These are phyloP conservation scores for Urtica urens DNA, from an alignment of 306 rosid species.

Conservation along the genomic window DNA sequence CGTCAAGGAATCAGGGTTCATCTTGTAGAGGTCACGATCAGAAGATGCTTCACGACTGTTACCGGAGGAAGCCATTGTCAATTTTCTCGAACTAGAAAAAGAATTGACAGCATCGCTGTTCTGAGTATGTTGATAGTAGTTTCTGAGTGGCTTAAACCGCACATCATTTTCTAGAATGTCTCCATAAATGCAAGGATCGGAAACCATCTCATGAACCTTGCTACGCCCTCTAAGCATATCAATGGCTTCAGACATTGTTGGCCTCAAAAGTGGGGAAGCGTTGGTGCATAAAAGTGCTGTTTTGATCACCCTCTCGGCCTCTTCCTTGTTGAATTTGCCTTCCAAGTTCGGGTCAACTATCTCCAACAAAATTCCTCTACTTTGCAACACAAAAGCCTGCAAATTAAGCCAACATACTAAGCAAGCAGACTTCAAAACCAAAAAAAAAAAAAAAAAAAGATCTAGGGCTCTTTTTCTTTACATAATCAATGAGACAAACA, in stretches of 20 bases:
- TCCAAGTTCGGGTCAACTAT: slow-evolving; percentile 12
- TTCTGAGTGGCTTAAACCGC: slow-evolving; percentile 4
- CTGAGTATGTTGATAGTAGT: slow-evolving; percentile 2
- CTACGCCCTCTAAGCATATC: slow-evolving; percentile 12
- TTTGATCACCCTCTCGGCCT: slow-evolving; percentile 4
- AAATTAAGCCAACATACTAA: neutral
- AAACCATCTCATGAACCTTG: neutral
- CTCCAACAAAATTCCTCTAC: neutral
- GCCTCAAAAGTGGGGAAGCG: slow-evolving; percentile 15
- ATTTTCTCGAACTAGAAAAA: neutral
- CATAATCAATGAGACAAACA: slow-evolving; percentile 9
- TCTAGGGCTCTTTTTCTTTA: neutral
- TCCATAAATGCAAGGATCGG: slow-evolving; percentile 1
- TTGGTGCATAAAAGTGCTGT: slow-evolving; percentile 16
- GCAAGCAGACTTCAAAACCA: neutral
- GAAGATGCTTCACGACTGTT: neutral
- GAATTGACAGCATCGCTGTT: neutral
- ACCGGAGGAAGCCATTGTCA: neutral
- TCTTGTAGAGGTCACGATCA: slow-evolving; percentile 5
- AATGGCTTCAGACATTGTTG: slow-evolving; percentile 12
- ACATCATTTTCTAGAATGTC: neutral
- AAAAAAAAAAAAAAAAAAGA: neutral
- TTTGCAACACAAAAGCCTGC: slow-evolving; percentile 14
- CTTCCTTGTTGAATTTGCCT: slow-evolving; percentile 1
- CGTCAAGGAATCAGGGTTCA: neutral